Evolutionary conservation across 2,329 filamentous ascomycete species (phyloP), one percentile per base, ranked within the genome.

Genomic region (Aureobasidium vineae): DNA sequence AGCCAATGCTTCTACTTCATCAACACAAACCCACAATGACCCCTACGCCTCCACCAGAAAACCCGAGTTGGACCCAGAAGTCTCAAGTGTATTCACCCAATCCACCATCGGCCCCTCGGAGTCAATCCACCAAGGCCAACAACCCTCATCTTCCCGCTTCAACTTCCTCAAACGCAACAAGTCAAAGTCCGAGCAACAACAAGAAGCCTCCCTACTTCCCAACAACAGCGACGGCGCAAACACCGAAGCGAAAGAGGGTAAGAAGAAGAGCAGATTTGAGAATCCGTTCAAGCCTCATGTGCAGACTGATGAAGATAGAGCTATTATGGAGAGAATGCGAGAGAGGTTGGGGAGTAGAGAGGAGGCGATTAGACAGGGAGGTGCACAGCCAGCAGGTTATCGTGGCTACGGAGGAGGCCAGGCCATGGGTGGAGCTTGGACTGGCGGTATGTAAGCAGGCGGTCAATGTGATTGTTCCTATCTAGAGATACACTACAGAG

Each of bases 191-290:
- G 33, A 54, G 3, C 33, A 38, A 19, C 53, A 59, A 7, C 53
- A 56, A 41, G 4, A 38, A 23, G 2, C 33, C 15, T 28, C 21
- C 0, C 13, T 56, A 5, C n/a, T 19, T 2, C 8, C 15, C 15
- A 19, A 19, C 15, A 19, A 41, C 16, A 5, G 1, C 2, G 16
- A 31, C 10, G 4, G 2, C 16, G 5, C 50, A 21, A 54, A 2
- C 8, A 21, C 36, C 26, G 23, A 57, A 26, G 7, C 8, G 1
- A 33, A 56, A 57, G 21, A 59, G 10, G 11, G 33, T 36, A 43
- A 45, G 21, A 59, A 59, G 16, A 59, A 59, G 40, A 43, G 38
- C 23, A 43, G 54, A 45, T 59, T 59, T 10, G 54, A 59, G 26
- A 59, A 59, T 45, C 54, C 54, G 10, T 59, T 59, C 40, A 59